These are phyloP conservation scores for Capronia epimyces DNA, from an alignment of 2,329 filamentous ascomycete species.

Conservation along the genomic window DNA sequence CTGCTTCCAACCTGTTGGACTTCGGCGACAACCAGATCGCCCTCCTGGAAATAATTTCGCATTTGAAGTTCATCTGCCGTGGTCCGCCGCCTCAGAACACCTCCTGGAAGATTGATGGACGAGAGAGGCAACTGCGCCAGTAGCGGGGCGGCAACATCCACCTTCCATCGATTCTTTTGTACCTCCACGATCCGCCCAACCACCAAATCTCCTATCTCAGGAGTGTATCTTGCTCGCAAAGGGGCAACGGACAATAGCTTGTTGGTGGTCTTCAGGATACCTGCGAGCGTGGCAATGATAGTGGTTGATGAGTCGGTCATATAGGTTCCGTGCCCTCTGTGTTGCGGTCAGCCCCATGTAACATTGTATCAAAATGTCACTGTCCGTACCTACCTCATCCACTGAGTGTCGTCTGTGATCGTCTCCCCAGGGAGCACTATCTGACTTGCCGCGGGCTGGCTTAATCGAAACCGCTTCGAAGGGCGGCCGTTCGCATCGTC, in stretches of 20 bases:
- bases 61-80: constrained; percentile 97
- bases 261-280: constrained; percentile 87
- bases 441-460: constrained; percentile 31
- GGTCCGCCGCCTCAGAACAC: constrained; percentile 83
- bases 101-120: constrained; percentile 90
- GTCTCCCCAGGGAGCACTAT: constrained; percentile 85
- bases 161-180: constrained; percentile 88
- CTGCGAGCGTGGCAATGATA: constrained; percentile 86
- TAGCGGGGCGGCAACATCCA: constrained; percentile 83
- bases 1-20: constrained; percentile 75
- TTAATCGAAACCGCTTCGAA: constrained; percentile 37
- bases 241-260: constrained; percentile 90
- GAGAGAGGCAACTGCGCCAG: constrained; percentile 79
- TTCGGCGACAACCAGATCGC: constrained; percentile 88
- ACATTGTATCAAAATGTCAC: constrained; percentile 40
- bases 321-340: constrained; percentile 88
- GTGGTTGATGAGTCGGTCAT: constrained; percentile 42
- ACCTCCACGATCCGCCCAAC: constrained; percentile 92
- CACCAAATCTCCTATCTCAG: constrained; percentile 93
- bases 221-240: constrained; percentile 84
- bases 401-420: constrained; percentile 88
- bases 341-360: constrained; percentile 1
- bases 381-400: constrained; percentile 59
- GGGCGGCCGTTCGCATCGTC: constrained; percentile 42
- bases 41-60: constrained; percentile 92